Evolutionary conservation across 768 basidiomycete genomes (phyloP).

Genomic region (Auricularia sp.): DNA sequence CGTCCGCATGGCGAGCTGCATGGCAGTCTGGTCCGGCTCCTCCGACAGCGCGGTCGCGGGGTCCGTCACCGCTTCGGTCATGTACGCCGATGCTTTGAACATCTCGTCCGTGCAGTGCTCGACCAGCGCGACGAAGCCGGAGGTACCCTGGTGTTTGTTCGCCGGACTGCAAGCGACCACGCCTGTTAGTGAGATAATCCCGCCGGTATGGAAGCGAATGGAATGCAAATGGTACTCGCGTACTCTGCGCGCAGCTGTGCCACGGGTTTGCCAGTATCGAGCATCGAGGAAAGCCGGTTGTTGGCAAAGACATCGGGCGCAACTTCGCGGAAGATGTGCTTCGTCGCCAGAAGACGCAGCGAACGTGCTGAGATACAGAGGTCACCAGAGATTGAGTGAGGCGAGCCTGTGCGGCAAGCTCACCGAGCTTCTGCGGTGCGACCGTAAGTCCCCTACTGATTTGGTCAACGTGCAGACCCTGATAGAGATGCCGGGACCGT

Average conservation of each 20-base stretch:
- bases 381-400: too few species aligned
- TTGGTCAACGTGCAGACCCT: too few species aligned
- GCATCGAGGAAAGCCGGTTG: conserved; percentile 16
- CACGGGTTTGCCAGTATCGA: conserved; percentile 13
- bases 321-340: conserved; percentile 23
- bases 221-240: background rate
- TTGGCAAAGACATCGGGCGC: conserved; percentile 20
- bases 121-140: conserved; percentile 16
- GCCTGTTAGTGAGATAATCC: background rate
- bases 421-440: too few species aligned
- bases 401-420: too few species aligned
- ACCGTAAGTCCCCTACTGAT: too few species aligned
- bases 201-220: background rate
- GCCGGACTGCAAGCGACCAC: background rate
- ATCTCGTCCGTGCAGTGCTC: conserved; percentile 15
- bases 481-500: too few species aligned
- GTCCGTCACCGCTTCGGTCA: conserved; percentile 15
- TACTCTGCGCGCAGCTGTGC: background rate
- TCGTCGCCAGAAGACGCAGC: conserved; percentile 19
- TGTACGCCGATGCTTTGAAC: conserved; percentile 13
- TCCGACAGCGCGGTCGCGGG: conserved; percentile 12
- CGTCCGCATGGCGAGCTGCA: conserved; percentile 17
- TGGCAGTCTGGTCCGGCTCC: conserved; percentile 17
- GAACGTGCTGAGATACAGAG: conserved; percentile 14
- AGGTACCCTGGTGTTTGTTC: conserved; percentile 14